Conservation (phyloP, 169 alveolate genomes). For the Cryptosporidium sp. region DNA sequence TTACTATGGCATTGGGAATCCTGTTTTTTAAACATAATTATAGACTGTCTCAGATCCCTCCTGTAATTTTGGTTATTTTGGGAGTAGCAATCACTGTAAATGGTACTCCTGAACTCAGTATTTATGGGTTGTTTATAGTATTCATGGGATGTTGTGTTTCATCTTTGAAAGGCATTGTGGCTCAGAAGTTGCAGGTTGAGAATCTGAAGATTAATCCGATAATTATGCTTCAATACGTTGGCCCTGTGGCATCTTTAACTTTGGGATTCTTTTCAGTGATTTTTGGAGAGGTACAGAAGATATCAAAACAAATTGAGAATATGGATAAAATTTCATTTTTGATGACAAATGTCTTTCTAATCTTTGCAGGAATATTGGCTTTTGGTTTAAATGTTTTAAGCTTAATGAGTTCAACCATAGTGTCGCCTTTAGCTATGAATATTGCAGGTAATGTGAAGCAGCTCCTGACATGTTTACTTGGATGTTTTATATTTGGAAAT, state of each 20-base stretch:
- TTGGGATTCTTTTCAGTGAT: constrained; percentile 7
- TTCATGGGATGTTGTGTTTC: constrained; percentile 56
- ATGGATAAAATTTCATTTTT: neutral
- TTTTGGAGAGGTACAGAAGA: constrained; percentile 25
- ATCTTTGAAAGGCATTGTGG: constrained; percentile 62
- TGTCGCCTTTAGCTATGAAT: constrained; percentile 70
- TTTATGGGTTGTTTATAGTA: constrained; percentile 43
- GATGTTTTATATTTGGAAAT: constrained; percentile 52
- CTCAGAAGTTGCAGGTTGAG: constrained; percentile 69
- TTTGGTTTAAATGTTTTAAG: constrained; percentile 49
- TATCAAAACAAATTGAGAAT: neutral
- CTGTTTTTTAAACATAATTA: constrained; percentile 31
- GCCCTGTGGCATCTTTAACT: constrained; percentile 63
- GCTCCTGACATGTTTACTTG: constrained; percentile 44
- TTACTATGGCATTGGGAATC: constrained; percentile 64
- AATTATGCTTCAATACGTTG: constrained; percentile 52
- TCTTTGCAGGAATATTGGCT: constrained; percentile 57
- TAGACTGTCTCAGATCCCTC: constrained; percentile 46
- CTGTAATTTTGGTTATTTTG: constrained; percentile 50
- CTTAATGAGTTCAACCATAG: constrained; percentile 30
- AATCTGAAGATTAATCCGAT: constrained; percentile 28
- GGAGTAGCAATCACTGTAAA: constrained; percentile 75
- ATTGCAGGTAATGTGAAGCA: constrained; percentile 77
- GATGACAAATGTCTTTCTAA: neutral
- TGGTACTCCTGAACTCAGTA: constrained; percentile 38